phyloP scores from a whole-genome alignment of 2,329 filamentous ascomycete genomes.

The Trichoderma koningiopsis region DNA sequence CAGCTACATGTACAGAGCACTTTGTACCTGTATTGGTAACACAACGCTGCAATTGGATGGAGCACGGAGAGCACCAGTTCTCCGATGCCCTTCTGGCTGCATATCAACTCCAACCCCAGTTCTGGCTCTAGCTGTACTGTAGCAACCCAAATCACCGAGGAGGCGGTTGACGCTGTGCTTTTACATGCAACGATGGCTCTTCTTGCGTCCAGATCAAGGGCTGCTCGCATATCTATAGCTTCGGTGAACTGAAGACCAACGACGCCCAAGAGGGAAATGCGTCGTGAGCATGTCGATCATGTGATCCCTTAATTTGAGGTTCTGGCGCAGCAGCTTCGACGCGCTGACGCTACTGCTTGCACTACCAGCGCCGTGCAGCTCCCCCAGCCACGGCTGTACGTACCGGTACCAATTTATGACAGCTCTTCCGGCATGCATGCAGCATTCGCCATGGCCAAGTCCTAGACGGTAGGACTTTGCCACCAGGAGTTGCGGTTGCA shows the following conservation, averaged over 20 bases:
- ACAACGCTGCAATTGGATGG: neutral
- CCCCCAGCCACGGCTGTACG: neutral
- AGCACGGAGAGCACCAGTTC: neutral
- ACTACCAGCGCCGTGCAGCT: neutral
- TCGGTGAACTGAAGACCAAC: neutral
- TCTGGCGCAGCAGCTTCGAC: neutral
- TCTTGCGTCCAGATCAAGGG: neutral
- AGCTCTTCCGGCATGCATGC: slow-evolving; percentile 6
- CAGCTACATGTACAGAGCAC: too few relatives aligned
- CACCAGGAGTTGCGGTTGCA: slow-evolving; percentile 18
- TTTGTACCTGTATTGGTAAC: neutral
- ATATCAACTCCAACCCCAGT: neutral
- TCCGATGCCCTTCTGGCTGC: neutral
- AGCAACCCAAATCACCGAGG: neutral
- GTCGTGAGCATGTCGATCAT: slow-evolving; percentile 12
- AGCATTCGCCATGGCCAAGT: slow-evolving; percentile 2
- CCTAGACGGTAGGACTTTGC: slow-evolving; percentile 26
- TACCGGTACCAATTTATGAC: slow-evolving; percentile 9
- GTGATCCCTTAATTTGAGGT: slow-evolving; percentile 15
- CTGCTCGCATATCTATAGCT: neutral
- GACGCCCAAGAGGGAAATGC: slow-evolving; percentile 1
- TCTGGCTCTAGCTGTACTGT: neutral
- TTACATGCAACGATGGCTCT: neutral
- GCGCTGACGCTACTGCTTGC: neutral
- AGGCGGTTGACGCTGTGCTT: neutral